These are phyloP conservation scores for Neopestalotiopsis clavispora DNA, from an alignment of 2,329 filamentous ascomycete species.

Conservation along the genomic window DNA sequence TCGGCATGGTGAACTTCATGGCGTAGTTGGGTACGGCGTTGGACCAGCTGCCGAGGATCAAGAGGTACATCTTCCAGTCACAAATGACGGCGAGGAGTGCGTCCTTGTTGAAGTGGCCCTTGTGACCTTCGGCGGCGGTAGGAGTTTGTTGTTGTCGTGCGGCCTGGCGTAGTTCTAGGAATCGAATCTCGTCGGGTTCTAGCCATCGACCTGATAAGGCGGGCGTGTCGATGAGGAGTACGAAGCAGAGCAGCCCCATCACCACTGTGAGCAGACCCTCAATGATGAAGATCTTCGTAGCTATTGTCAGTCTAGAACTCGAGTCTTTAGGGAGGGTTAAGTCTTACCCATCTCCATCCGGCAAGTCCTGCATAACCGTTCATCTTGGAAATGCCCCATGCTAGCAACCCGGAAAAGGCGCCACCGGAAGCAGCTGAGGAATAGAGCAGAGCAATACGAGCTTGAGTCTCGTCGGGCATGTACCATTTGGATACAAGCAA, in stretches of 20 bases:
- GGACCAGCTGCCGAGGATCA: slow-evolving; percentile 48
- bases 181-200: slow-evolving; percentile 39
- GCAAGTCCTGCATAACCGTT: slow-evolving; percentile 46
- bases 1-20: slow-evolving; percentile 34
- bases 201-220: slow-evolving; percentile 37
- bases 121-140: slow-evolving; percentile 21
- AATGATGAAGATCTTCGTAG: slow-evolving; percentile 51
- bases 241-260: slow-evolving; percentile 45
- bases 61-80: slow-evolving; percentile 52
- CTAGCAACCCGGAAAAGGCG: slow-evolving; percentile 51
- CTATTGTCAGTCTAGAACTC: neutral
- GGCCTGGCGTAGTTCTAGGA: slow-evolving; percentile 36
- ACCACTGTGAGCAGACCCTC: slow-evolving; percentile 50
- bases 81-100: slow-evolving; percentile 44
- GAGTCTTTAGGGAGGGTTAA: too few relatives aligned
- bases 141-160: neutral
- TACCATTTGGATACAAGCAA: slow-evolving; percentile 40
- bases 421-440: slow-evolving; percentile 42
- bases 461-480: slow-evolving; percentile 34
- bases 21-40: slow-evolving; percentile 39
- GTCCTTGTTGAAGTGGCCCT: slow-evolving; percentile 37
- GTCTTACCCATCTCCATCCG: slow-evolving; percentile 50
- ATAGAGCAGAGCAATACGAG: slow-evolving; percentile 40
- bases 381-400: slow-evolving; percentile 50
- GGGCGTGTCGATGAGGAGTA: slow-evolving; percentile 51